Conservation (phyloP, 768 basidiomycete genomes). For the Calocybe gangraenosa region DNA sequence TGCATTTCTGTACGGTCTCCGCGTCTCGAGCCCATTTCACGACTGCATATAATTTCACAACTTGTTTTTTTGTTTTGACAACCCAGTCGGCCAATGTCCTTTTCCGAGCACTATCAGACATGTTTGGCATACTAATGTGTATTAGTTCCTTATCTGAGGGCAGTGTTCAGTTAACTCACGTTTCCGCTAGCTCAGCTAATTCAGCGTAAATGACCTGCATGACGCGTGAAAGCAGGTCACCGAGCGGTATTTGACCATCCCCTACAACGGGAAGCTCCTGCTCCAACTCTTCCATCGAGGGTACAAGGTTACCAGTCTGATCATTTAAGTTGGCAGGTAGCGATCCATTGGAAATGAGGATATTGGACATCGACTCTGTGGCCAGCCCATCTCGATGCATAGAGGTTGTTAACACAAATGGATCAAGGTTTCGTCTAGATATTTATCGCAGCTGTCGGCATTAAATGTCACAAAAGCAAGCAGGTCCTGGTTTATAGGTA, state of each 20-base stretch:
- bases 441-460: background rate
- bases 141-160: constrained; percentile 4
- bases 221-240: constrained; percentile 71
- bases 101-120: constrained; percentile 79
- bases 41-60: constrained; percentile 84
- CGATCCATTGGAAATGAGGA: constrained; percentile 1
- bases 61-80: constrained; percentile 85
- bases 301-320: constrained; percentile 14
- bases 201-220: constrained; percentile 81
- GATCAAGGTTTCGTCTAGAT: background rate
- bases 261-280: constrained; percentile 68
- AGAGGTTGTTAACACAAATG: background rate
- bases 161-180: constrained; percentile 46
- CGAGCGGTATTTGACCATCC: constrained; percentile 71
- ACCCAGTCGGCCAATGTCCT: constrained; percentile 85
- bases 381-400: constrained; percentile 13
- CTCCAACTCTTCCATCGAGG: constrained; percentile 56
- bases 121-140: constrained; percentile 61
- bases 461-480: background rate
- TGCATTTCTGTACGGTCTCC: constrained; percentile 79
- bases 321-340: background rate
- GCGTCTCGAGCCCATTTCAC: constrained; percentile 86
- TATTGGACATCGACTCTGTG: background rate
- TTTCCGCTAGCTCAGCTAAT: constrained; percentile 79
- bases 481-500: too few species aligned